Evolutionary conservation across 805 yeast species (phyloP).

Genomic region (Sugiyamaella chiloensis): DNA sequence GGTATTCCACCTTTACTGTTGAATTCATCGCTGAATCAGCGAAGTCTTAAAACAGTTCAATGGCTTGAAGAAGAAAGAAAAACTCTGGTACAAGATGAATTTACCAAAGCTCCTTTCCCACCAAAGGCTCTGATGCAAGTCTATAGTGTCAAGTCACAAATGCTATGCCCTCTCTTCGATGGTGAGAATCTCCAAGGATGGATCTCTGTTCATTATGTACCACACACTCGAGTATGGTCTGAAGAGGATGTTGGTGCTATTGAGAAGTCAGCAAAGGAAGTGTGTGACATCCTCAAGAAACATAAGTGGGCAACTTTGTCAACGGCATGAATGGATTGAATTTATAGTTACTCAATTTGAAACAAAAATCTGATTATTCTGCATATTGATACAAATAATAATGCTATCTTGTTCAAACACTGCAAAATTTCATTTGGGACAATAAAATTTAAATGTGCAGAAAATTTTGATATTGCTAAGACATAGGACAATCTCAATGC

Average conservation of each 20-base stretch:
- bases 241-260: neutral
- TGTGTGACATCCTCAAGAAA: neutral
- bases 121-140: constrained; percentile 1
- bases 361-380: too few species aligned
- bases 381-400: neutral
- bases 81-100: constrained; percentile 1
- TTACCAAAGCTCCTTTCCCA: neutral
- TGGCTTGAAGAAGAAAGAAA: neutral
- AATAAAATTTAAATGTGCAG: neutral
- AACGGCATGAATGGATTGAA: too few species aligned
- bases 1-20: neutral
- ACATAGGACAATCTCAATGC: too few species aligned
- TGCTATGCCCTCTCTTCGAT: neutral
- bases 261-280: neutral
- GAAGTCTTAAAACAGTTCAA: constrained; percentile 3
- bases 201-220: constrained; percentile 1
- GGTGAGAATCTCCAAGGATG: constrained; percentile 1
- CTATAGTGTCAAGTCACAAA: neutral
- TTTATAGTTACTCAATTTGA: too few species aligned
- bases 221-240: neutral
- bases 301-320: neutral
- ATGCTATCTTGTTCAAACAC: neutral
- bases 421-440: neutral
- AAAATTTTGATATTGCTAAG: too few species aligned
- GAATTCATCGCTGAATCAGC: neutral